phyloP scores from a whole-genome alignment of 495 filamentous ascomycete species.

The Diplogelasinospora grovesii region DNA sequence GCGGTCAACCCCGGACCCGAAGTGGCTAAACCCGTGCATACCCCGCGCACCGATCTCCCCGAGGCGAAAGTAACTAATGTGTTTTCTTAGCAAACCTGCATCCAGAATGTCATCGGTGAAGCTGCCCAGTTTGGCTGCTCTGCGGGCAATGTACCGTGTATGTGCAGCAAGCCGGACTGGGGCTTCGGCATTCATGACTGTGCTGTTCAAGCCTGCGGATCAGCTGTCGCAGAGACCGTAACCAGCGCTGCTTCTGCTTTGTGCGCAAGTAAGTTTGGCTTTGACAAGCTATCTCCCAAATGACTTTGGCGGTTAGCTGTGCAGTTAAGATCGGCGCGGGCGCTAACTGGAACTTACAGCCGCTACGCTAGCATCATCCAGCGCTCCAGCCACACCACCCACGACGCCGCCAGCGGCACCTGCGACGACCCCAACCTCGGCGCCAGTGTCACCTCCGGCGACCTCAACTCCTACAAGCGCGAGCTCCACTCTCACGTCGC shows the following conservation, averaged over 20 bases:
- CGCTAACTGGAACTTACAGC: slow-evolving; percentile 9
- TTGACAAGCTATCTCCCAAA: too few relatives aligned
- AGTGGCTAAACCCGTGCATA: slow-evolving; percentile 4
- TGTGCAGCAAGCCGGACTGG: slow-evolving; percentile 21
- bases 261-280: slow-evolving; percentile 30
- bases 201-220: slow-evolving; percentile 15
- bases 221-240: slow-evolving; percentile 11
- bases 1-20: neutral
- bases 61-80: too few relatives aligned
- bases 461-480: neutral
- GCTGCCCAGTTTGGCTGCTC: slow-evolving; percentile 13
- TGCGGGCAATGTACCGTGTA: slow-evolving; percentile 14
- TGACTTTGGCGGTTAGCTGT: too few relatives aligned
- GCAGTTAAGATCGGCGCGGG: too few relatives aligned
- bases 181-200: slow-evolving; percentile 13
- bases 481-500: neutral
- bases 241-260: slow-evolving; percentile 9
- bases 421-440: slow-evolving; percentile 1
- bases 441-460: neutral
- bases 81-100: slow-evolving; percentile 19
- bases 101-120: slow-evolving; percentile 5
- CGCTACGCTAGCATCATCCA: slow-evolving; percentile 12
- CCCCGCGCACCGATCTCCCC: slow-evolving; percentile 4
- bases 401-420: slow-evolving; percentile 8
- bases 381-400: slow-evolving; percentile 6